A percentile compares a stretch with the other conserved stretches of the same genome.
Conservation (phyloP, 1,284 basidiomycete species). For the Ganoderma multipileum region DNA sequence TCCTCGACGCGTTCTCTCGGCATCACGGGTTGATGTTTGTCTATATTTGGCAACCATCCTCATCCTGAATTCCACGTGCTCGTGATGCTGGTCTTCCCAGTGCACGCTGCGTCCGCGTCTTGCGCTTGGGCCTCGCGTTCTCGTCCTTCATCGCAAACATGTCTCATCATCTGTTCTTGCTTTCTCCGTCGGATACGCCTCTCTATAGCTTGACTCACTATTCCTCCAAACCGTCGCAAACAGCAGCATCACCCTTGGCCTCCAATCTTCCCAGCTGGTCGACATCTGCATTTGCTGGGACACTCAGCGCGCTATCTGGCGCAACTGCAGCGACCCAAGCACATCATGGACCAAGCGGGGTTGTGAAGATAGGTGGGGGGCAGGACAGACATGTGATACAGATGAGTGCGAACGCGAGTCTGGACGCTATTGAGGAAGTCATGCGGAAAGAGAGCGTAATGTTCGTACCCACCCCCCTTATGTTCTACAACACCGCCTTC, state of each 20-base stretch:
- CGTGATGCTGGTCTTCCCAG: not conserved
- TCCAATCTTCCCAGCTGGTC: slow-evolving; percentile 87
- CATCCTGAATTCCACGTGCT: slow-evolving; percentile 10
- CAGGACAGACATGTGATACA: slow-evolving; percentile 93
- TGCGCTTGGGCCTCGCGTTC: not conserved
- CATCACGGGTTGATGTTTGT: slow-evolving; percentile 3
- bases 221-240: slow-evolving; percentile 72
- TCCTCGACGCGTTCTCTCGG: not conserved
- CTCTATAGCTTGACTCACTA: slow-evolving; percentile 82
- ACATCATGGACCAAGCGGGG: slow-evolving; percentile 60
- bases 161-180: slow-evolving; percentile 84
- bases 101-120: not conserved
- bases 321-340: slow-evolving; percentile 75
- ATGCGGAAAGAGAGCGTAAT: slow-evolving; percentile 87
- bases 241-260: slow-evolving; percentile 68
- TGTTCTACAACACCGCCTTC: slow-evolving; percentile 4
- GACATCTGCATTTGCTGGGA: slow-evolving; percentile 85
- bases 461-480: slow-evolving; percentile 54
- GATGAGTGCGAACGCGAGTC: slow-evolving; percentile 94
- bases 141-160: slow-evolving; percentile 44
- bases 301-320: slow-evolving; percentile 83
- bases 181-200: slow-evolving; percentile 84
- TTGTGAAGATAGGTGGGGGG: slow-evolving; percentile 68
- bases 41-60: slow-evolving; percentile 17
- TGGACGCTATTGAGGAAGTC: slow-evolving; percentile 92